Evolutionary conservation across 352 stramenopile species (phyloP), one percentile per base, ranked within the genome.

Genomic region (Phytophthora agathidicida): DNA sequence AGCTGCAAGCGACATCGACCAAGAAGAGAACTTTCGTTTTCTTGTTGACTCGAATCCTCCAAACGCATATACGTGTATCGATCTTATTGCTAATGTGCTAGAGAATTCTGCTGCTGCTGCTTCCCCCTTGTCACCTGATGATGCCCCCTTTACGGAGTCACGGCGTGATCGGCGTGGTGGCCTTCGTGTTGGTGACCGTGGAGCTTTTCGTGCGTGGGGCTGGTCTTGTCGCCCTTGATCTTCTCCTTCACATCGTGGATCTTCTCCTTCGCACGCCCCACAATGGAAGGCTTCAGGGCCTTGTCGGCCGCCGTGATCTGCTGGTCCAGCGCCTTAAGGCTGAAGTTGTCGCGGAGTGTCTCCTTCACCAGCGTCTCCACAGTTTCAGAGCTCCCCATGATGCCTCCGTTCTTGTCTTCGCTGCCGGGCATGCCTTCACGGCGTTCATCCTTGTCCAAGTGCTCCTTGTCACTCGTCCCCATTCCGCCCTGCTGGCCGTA

Each of bases 181-280:
- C 33, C 48, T 54, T 60, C 49, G 36, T 64, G 35, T 16, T 45
- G 36, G 10, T n/a, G n/a, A n/a, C n/a, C n/a, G n/a, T n/a, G n/a
- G n/a, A n/a, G n/a, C n/a, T 30, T 17, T 9, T 30, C 30, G 17
- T 65, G 31, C 16, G 27, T 31, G 9, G 51, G 53, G 9, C 57
- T 62, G 5, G 54, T 37, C 50, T 63, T 68, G 36, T 68, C 58
- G 6, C 63, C 63, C 38, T 35, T 65, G n/a, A 73, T 9, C 45
- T 72, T 72, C 7, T 68, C 57, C 45, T 72, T 72, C 16, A 68
- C 58, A 3, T 68, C 58, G 30, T 73, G 57, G 8, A 73, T 57
- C 13, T 41, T 42, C 24, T 73, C 64, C 35, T 73, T 73, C 3
- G 64, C 64, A 42, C 64, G 64, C 7, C 68, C 64, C 28, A 68